A percentile compares a stretch with the other conserved stretches of the same genome.
Conservation (phyloP, 495 filamentous ascomycete species). For the Podospora comata region DNA sequence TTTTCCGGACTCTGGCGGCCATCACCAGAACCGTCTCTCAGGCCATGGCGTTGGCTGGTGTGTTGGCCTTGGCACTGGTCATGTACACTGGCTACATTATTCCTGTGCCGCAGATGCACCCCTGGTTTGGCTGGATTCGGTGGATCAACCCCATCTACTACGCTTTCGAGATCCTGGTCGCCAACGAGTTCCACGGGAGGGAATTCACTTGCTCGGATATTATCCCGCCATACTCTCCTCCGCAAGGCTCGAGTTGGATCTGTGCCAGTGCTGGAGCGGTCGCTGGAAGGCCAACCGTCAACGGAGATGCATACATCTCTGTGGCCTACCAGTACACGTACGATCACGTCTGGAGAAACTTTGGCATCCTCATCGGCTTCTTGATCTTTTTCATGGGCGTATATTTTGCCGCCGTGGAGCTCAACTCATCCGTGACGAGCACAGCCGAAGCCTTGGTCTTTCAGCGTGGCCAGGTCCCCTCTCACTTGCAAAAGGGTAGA, state of each 20-base stretch:
- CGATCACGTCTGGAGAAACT: slow-evolving; percentile 73
- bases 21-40: slow-evolving; percentile 66
- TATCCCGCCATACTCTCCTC: slow-evolving; percentile 43
- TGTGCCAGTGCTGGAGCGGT: slow-evolving; percentile 50
- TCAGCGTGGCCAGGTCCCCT: slow-evolving; percentile 28
- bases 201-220: slow-evolving; percentile 39
- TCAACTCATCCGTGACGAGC: slow-evolving; percentile 42
- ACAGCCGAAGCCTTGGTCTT: slow-evolving; percentile 35
- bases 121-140: slow-evolving; percentile 78
- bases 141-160: slow-evolving; percentile 82
- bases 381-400: slow-evolving; percentile 65
- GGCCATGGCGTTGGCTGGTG: slow-evolving; percentile 66
- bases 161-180: slow-evolving; percentile 66
- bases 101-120: slow-evolving; percentile 67
- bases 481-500: slow-evolving; percentile 22
- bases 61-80: slow-evolving; percentile 66
- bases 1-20: slow-evolving; percentile 69
- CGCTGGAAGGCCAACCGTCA: slow-evolving; percentile 50
- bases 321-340: slow-evolving; percentile 58
- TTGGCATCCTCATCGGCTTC: slow-evolving; percentile 69
- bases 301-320: slow-evolving; percentile 60
- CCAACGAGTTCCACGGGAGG: slow-evolving; percentile 67
- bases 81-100: slow-evolving; percentile 84
- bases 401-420: slow-evolving; percentile 57
- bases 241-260: slow-evolving; percentile 48